phyloP scores from a whole-genome alignment of 2,329 filamentous ascomycete genomes.

The Bimuria novae-zelandiae region DNA sequence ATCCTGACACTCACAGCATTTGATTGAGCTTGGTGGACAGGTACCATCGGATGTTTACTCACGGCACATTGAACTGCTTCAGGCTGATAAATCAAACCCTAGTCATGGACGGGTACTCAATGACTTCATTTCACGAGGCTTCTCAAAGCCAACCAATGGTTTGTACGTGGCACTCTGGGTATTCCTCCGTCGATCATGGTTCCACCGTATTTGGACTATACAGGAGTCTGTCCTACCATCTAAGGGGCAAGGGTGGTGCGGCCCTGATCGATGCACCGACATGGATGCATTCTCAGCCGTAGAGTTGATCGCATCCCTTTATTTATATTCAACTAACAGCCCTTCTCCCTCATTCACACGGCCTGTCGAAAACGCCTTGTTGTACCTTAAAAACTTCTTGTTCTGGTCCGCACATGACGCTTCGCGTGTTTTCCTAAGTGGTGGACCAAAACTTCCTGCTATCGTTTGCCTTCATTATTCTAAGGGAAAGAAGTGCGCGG shows the following conservation, averaged over 20 bases:
- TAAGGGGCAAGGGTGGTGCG: conserved; percentile 1
- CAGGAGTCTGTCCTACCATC: not conserved
- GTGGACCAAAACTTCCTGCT: not conserved
- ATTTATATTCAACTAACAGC: not conserved
- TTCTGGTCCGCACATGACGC: not conserved
- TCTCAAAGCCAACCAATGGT: not conserved
- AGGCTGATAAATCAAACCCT: not conserved
- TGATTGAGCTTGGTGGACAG: not conserved
- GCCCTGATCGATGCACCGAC: not conserved
- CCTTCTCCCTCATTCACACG: not conserved
- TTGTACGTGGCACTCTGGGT: not conserved
- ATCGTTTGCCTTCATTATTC: not conserved
- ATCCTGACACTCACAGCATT: not conserved
- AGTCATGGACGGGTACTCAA: not conserved
- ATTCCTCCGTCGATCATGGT: conserved; percentile 1
- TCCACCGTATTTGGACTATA: conserved; percentile 3
- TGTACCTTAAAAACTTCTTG: not conserved
- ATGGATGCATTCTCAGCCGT: not conserved
- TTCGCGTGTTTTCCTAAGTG: not conserved
- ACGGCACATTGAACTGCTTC: not conserved
- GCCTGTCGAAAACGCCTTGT: not conserved
- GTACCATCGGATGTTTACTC: not conserved
- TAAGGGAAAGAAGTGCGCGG: not conserved
- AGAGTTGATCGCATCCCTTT: not conserved
- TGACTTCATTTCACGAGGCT: not conserved